These are phyloP conservation scores for Aspergillus uvarum DNA, from an alignment of 2,329 filamentous ascomycete genomes.

Conservation along the genomic window DNA sequence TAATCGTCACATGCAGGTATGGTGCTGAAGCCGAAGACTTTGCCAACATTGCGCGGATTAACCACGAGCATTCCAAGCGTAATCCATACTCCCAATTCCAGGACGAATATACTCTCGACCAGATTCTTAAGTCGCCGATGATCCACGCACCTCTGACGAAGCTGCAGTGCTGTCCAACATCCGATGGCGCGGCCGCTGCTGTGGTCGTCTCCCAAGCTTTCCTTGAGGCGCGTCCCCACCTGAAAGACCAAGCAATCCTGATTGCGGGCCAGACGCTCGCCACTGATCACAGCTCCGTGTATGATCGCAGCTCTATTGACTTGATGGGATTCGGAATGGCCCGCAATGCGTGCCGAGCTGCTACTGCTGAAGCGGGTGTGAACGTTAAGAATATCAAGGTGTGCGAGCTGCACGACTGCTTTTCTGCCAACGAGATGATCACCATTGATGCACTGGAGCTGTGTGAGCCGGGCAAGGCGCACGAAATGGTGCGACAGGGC, in stretches of 20 bases:
- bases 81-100: conserved; percentile 99
- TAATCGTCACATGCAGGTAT: conserved; percentile 53
- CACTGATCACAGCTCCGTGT: conserved; percentile 79
- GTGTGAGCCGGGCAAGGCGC: conserved; percentile 75
- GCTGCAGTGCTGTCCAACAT: conserved; percentile 97
- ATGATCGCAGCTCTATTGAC: conserved; percentile 78
- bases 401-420: conserved; percentile 95
- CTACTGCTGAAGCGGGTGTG: conserved; percentile 69
- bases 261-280: conserved; percentile 85
- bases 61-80: conserved; percentile 84
- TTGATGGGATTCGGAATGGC: conserved; percentile 88
- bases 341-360: conserved; percentile 64
- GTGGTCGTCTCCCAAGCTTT: conserved; percentile 87
- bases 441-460: conserved; percentile 84
- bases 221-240: conserved; percentile 78
- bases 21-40: conserved; percentile 84
- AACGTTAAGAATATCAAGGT: conserved; percentile 70
- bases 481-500: conserved; percentile 81
- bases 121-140: conserved; percentile 72
- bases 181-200: conserved; percentile 84
- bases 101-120: conserved; percentile 82
- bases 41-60: conserved; percentile 88
- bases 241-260: conserved; percentile 77
- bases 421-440: conserved; percentile 92
- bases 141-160: conserved; percentile 89